A percentile compares a stretch with the other conserved stretches of the same genome.
phyloP scores from a whole-genome alignment of 345 rosid species.

The Populus euphratica region DNA sequence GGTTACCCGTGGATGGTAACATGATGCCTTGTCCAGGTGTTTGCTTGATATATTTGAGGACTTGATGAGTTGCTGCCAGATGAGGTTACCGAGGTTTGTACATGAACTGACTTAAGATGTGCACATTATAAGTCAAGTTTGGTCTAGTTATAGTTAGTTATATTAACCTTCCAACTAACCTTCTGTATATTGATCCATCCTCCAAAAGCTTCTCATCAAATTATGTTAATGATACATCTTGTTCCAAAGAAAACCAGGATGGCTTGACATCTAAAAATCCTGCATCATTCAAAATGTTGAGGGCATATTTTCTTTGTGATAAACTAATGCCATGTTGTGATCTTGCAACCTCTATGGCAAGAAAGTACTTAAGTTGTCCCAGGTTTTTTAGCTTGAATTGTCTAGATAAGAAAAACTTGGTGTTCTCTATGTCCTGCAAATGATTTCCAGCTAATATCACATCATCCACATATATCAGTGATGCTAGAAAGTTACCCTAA shows the following conservation, averaged over 20 bases:
- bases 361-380: background rate
- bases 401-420: no score
- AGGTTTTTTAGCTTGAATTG: no score
- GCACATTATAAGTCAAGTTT: background rate
- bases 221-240: background rate
- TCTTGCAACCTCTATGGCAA: background rate
- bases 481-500: background rate
- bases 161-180: background rate
- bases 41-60: background rate
- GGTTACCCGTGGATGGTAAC: no score
- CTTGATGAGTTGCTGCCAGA: background rate
- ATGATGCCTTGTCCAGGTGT: background rate
- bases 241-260: background rate
- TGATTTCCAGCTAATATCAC: background rate
- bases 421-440: background rate
- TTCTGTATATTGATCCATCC: background rate
- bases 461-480: background rate
- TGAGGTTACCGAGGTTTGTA: background rate
- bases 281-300: background rate
- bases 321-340: background rate
- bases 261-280: no score
- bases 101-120: background rate
- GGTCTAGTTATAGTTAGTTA: conserved; percentile 1
- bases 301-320: background rate
- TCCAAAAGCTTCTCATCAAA: background rate